phyloP scores from a whole-genome alignment of 2,329 filamentous ascomycete species.

The Phialophora verrucosa region DNA sequence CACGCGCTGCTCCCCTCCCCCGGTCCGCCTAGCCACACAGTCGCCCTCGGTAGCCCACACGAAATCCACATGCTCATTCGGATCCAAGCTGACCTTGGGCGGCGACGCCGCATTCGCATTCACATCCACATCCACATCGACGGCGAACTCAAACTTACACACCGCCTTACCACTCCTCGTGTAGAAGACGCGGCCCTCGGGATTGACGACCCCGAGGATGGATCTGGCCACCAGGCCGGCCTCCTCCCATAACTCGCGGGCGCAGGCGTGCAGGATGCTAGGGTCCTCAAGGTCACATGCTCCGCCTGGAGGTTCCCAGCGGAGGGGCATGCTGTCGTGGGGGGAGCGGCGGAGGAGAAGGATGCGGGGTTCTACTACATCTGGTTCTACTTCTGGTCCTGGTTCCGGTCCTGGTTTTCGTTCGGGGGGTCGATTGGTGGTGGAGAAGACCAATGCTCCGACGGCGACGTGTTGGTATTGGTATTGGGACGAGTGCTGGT shows the following conservation, averaged over 20 bases:
- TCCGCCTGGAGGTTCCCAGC: constrained; percentile 61
- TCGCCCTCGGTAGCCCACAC: constrained; percentile 49
- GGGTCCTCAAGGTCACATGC: constrained; percentile 54
- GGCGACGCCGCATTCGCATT: background rate
- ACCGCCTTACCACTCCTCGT: constrained; percentile 35
- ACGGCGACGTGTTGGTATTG: constrained; percentile 25
- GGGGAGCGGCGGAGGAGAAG: constrained; percentile 54
- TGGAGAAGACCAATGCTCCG: constrained; percentile 25
- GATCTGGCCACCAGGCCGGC: constrained; percentile 54
- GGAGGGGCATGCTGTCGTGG: constrained; percentile 48
- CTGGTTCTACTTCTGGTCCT: background rate
- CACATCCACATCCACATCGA: constrained; percentile 42
- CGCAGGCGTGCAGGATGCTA: constrained; percentile 57
- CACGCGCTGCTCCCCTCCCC: background rate
- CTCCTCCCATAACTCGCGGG: constrained; percentile 60
- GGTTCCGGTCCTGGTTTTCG: too few species aligned
- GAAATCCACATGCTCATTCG: constrained; percentile 46
- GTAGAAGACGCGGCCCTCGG: constrained; percentile 37
- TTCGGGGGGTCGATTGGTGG: too few species aligned
- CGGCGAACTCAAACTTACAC: constrained; percentile 48
- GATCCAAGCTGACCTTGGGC: constrained; percentile 41
- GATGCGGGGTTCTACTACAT: constrained; percentile 30
- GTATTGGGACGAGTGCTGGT: background rate
- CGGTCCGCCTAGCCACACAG: constrained; percentile 32
- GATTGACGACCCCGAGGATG: constrained; percentile 50